Evolutionary conservation across 2,329 filamentous ascomycete genomes (phyloP).

Genomic region (Fusarium incarnatum): DNA sequence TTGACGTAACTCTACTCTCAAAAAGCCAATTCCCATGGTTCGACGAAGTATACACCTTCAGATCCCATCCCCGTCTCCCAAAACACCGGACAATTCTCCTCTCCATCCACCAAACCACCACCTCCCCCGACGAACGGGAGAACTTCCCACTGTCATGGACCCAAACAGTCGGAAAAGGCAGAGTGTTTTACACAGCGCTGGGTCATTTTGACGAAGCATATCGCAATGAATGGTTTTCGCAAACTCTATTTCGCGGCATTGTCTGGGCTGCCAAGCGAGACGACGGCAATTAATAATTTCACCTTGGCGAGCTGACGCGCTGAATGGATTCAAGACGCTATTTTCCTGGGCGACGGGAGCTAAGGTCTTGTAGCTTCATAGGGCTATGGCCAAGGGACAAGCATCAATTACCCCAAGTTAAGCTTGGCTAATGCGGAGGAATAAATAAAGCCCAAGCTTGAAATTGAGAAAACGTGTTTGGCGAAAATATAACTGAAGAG

Average conservation of each 20-base stretch:
- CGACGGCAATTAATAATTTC: background rate
- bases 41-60: slow-evolving; percentile 32
- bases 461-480: background rate
- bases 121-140: background rate
- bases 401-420: background rate
- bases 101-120: background rate
- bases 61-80: background rate
- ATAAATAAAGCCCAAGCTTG: background rate
- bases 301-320: background rate
- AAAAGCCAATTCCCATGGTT: background rate
- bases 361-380: background rate
- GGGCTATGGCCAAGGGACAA: background rate
- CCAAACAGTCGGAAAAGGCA: slow-evolving; percentile 12
- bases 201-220: slow-evolving; percentile 33
- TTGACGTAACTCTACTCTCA: fast-evolving
- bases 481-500: too few species aligned
- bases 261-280: slow-evolving; percentile 16
- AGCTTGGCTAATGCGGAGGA: background rate
- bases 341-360: slow-evolving; percentile 1
- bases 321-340: background rate
- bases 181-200: slow-evolving; percentile 26
- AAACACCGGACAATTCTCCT: background rate
- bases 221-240: slow-evolving; percentile 20
- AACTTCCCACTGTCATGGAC: slow-evolving; percentile 16
- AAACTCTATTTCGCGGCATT: slow-evolving; percentile 9